Evolutionary conservation across 495 filamentous ascomycete species (phyloP).

Genomic region (Melanomma pulvis-pyrius): DNA sequence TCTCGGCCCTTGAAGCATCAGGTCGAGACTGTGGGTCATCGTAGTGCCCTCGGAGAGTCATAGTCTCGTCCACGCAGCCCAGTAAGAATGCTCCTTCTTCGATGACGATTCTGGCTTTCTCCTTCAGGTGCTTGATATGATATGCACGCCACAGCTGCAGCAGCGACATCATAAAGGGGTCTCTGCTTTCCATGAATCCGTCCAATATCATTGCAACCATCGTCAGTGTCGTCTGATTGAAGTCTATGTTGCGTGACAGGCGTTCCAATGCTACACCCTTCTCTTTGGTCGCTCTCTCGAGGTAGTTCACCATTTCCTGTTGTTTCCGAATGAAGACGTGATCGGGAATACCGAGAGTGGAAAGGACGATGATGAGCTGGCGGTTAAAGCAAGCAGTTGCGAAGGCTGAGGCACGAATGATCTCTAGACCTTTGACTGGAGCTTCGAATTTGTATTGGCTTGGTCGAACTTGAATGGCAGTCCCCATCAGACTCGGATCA

Average conservation of each 20-base stretch:
- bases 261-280: conserved; percentile 62
- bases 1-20: conserved; percentile 29
- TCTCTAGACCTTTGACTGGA: conserved; percentile 70
- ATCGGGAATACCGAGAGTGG: conserved; percentile 72
- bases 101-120: conserved; percentile 85
- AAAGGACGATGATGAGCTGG: conserved; percentile 84
- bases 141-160: conserved; percentile 44
- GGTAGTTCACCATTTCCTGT: conserved; percentile 61
- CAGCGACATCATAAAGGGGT: conserved; percentile 81
- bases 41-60: conserved; percentile 70
- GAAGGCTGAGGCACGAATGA: conserved; percentile 77
- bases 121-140: conserved; percentile 66
- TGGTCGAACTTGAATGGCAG: conserved; percentile 72
- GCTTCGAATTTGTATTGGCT: conserved; percentile 90
- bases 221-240: conserved; percentile 75
- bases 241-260: conserved; percentile 77
- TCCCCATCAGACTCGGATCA: conserved; percentile 44
- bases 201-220: conserved; percentile 74
- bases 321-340: conserved; percentile 69
- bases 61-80: conserved; percentile 87
- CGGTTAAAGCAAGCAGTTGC: conserved; percentile 79
- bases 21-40: conserved; percentile 34
- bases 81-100: conserved; percentile 83
- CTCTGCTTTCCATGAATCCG: conserved; percentile 74
- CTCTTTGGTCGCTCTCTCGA: conserved; percentile 69